These are phyloP conservation scores for Prunus salicina DNA, from an alignment of 306 rosid species.

Conservation along the genomic window DNA sequence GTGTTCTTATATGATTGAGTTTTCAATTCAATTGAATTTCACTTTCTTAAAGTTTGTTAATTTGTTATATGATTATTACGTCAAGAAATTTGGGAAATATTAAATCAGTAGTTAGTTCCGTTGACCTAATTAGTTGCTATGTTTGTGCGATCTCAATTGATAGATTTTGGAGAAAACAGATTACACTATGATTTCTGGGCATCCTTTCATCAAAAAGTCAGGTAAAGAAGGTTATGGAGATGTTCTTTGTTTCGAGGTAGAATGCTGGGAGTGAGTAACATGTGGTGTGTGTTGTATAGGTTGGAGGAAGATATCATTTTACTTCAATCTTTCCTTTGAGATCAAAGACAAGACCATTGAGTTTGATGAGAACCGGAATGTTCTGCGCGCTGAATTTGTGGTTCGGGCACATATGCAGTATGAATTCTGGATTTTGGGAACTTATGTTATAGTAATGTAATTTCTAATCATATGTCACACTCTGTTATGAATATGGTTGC, in stretches of 20 bases:
- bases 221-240: slow-evolving; percentile 34
- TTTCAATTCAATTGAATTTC: background rate
- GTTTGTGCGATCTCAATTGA: slow-evolving; percentile 20
- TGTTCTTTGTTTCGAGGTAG: slow-evolving; percentile 12
- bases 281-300: slow-evolving; percentile 43
- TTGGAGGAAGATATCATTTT: slow-evolving; percentile 97
- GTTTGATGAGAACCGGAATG: slow-evolving; percentile 79
- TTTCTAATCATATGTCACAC: background rate
- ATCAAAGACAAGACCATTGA: slow-evolving; percentile 85
- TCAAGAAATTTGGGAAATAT: background rate
- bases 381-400: slow-evolving; percentile 87
- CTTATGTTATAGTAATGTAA: slow-evolving; percentile 1
- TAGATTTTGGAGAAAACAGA: slow-evolving; percentile 89
- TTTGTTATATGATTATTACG: background rate
- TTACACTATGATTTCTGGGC: slow-evolving; percentile 66
- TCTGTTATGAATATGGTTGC: slow-evolving; percentile 1
- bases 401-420: slow-evolving; percentile 96
- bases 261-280: slow-evolving; percentile 7
- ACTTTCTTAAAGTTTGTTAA: background rate
- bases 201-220: slow-evolving; percentile 78
- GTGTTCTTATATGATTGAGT: background rate
- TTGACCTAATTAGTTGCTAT: slow-evolving; percentile 15
- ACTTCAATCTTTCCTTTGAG: slow-evolving; percentile 89
- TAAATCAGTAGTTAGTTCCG: background rate
- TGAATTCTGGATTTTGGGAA: slow-evolving; percentile 33